Evolutionary conservation across 371 early-diverging fungal genomes (phyloP).

Genomic region (Circinella umbellata): DNA sequence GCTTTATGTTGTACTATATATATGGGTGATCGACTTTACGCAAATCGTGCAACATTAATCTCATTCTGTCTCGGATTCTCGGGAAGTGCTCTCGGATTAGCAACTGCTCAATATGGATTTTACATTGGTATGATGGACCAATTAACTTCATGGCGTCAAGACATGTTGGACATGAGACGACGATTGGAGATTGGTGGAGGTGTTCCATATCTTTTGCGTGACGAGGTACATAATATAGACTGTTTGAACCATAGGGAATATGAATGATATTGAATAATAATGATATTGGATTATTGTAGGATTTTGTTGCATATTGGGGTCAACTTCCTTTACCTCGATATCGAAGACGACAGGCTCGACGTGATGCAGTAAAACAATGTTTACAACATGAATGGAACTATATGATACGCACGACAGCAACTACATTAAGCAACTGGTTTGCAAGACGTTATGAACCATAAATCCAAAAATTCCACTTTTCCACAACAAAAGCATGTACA

Average conservation of each 20-base stretch:
- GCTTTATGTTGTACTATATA: slow-evolving; percentile 2
- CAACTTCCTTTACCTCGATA: slow-evolving; percentile 3
- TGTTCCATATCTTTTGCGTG: slow-evolving; percentile 25
- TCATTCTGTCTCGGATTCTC: slow-evolving; percentile 22
- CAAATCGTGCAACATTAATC: slow-evolving; percentile 13
- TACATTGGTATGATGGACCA: slow-evolving; percentile 9
- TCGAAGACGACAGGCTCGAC: slow-evolving; percentile 9
- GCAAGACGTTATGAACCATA: slow-evolving; percentile 15
- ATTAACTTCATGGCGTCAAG: slow-evolving; percentile 14
- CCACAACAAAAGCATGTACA: not conserved
- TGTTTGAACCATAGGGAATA: too few species aligned
- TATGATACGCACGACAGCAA: slow-evolving; percentile 4
- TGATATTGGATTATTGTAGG: not conserved
- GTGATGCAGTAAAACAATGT: slow-evolving; percentile 11
- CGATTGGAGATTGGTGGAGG: slow-evolving; percentile 24
- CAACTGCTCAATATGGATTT: slow-evolving; percentile 14
- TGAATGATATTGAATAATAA: too few species aligned
- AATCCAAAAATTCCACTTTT: not conserved
- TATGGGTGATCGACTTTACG: slow-evolving; percentile 8
- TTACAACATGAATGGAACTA: slow-evolving; percentile 23
- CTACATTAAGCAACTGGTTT: slow-evolving; percentile 8
- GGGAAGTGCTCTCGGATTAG: slow-evolving; percentile 14
- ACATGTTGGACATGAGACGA: slow-evolving; percentile 19
- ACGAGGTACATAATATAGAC: slow-evolving; percentile 11
- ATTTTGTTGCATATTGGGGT: slow-evolving; percentile 12